Percentiles rank a stretch among this genome's conserved stretches.
Conservation (phyloP, 2,329 filamentous ascomycete genomes). For the Juglanconis oblonga region DNA sequence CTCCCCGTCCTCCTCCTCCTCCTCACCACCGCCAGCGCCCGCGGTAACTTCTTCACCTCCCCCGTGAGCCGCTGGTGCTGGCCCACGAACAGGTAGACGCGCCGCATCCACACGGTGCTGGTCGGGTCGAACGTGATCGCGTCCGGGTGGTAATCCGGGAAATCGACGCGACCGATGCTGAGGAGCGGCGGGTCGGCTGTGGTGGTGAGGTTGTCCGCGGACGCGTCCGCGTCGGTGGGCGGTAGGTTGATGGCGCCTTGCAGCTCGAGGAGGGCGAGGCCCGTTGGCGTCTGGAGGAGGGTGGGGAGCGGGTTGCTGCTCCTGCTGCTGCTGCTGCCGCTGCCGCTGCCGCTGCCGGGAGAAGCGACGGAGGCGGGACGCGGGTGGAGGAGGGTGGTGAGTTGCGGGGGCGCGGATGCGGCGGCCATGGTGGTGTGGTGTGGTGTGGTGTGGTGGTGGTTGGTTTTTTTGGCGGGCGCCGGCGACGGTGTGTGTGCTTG, state of each 20-base stretch:
- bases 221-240: slow-evolving; percentile 30
- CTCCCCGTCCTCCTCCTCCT: slow-evolving; percentile 48
- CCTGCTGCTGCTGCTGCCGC: slow-evolving; percentile 21
- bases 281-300: slow-evolving; percentile 85
- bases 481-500: neutral
- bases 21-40: slow-evolving; percentile 75
- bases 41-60: slow-evolving; percentile 82
- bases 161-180: slow-evolving; percentile 40
- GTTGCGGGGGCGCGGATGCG: neutral
- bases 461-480: neutral
- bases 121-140: slow-evolving; percentile 34
- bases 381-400: slow-evolving; percentile 39
- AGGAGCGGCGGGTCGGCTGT: slow-evolving; percentile 30
- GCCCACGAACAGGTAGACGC: slow-evolving; percentile 83
- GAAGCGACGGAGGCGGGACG: no score
- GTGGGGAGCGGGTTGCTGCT: slow-evolving; percentile 63
- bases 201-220: no score
- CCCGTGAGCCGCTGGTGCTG: slow-evolving; percentile 85
- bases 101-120: slow-evolving; percentile 81
- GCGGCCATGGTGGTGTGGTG: slow-evolving; percentile 3
- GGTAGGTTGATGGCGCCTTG: slow-evolving; percentile 88
- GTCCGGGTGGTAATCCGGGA: slow-evolving; percentile 59
- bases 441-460: neutral
- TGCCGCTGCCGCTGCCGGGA: no score
- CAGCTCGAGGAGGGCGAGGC: slow-evolving; percentile 85